Evolutionary conservation across 1,139 yeast genomes (phyloP).

Genomic region (Saccharomyces hybrid): DNA sequence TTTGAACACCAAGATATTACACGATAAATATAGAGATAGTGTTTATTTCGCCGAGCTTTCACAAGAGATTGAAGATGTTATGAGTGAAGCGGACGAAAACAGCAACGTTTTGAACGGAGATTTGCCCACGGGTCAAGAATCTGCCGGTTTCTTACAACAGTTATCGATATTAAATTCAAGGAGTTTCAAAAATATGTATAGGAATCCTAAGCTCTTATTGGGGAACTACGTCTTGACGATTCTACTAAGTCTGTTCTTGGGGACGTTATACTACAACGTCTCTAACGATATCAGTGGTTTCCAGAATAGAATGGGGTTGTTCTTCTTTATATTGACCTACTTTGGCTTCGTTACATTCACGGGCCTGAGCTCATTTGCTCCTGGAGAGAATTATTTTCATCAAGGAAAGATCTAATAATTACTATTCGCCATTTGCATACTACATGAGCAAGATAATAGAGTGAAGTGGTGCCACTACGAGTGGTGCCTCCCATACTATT

Average conservation of each 20-base stretch:
- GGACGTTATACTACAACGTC: conserved; percentile 73
- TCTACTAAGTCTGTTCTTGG: conserved; percentile 74
- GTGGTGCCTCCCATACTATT: conserved; percentile 82
- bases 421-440: conserved; percentile 80
- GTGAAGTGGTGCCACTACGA: conserved; percentile 85
- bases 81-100: conserved; percentile 14
- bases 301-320: conserved; percentile 88
- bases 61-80: conserved; percentile 41
- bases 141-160: conserved; percentile 58
- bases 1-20: conserved; percentile 25
- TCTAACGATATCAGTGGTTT: conserved; percentile 89
- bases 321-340: conserved; percentile 79
- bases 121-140: conserved; percentile 18
- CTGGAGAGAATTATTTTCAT: conserved; percentile 81
- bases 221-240: conserved; percentile 77
- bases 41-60: conserved; percentile 42
- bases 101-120: conserved; percentile 35
- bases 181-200: conserved; percentile 82
- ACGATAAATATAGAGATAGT: conserved; percentile 44
- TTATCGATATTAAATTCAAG: conserved; percentile 66
- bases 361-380: conserved; percentile 80
- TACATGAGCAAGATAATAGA: conserved; percentile 74
- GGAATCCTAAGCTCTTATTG: conserved; percentile 78
- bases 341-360: conserved; percentile 93
- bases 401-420: conserved; percentile 89